A percentile compares a stretch with the other conserved stretches of the same genome.
phyloP scores from a whole-genome alignment of 202 grass and related monocot genomes.

The Brachypodium distachyon region DNA sequence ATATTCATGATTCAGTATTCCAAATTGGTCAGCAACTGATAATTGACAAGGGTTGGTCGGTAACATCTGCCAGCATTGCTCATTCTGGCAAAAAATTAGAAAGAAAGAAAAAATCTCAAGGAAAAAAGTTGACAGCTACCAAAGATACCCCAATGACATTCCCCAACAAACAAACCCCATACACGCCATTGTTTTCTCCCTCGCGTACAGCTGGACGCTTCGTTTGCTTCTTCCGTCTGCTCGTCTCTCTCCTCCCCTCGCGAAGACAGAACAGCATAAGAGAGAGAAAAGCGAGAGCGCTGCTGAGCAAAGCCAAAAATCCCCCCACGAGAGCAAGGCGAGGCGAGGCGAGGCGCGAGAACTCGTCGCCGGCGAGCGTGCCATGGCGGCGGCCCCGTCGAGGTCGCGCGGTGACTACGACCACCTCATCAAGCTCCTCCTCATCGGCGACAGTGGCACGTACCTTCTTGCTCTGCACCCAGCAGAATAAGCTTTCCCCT shows the following conservation, averaged over 20 bases:
- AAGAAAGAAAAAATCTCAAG: neutral
- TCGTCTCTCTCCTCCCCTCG: neutral
- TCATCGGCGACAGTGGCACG: slow-evolving; percentile 71
- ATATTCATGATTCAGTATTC: neutral
- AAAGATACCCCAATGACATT: neutral
- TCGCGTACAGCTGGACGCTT: slow-evolving; percentile 31
- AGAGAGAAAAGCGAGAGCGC: neutral
- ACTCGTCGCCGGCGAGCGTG: neutral
- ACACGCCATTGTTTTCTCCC: neutral
- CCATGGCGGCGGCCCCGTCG: slow-evolving; percentile 41
- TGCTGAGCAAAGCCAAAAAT: neutral
- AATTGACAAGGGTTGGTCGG: neutral
- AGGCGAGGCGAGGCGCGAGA: neutral
- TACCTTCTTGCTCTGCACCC: neutral
- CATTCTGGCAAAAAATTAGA: neutral
- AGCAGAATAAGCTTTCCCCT: no score
- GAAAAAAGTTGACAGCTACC: neutral
- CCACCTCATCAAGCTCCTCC: no score
- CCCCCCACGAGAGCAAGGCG: neutral
- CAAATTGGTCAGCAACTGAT: neutral
- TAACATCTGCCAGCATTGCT: neutral
- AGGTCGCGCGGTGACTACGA: slow-evolving; percentile 63
- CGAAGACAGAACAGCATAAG: no score
- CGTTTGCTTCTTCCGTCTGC: neutral
- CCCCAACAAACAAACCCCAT: neutral